Base-by-base conservation (phyloP, 2,329 filamentous ascomycete genomes). In the Talaromyces pinophilus region DNA sequence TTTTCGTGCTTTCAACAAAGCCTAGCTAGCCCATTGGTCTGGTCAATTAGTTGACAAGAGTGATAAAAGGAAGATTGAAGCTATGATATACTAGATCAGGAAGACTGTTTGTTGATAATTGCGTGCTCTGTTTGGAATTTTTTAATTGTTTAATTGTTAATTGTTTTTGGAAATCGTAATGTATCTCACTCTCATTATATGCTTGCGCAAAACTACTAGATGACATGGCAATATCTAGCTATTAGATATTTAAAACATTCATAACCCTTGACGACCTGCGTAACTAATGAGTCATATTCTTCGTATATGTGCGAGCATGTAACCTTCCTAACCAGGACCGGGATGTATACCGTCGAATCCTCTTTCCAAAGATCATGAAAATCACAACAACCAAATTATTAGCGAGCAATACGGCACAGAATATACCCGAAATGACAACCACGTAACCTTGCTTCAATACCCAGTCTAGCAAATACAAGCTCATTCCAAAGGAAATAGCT, bases 401-500 rank as follows among this genome's bases (percentile, higher is more conserved):
- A 5, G 74, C 78, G 38, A 84, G 73, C 61, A 85, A 69, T n/a
- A 86, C 76, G 8, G 75, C 79, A 22, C 80, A 76, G 68, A 86
- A 86, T 2, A 81, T 82, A 0, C 83, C 84, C 3, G 80, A 77
- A 61, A 86, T 85, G n/a, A 85, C 81, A 1, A 80, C 80, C 1
- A 79, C 79, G 68, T 85, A 86, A 3, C 84, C 83, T n/a, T 76
- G 77, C 60, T 79, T 68, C 64, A 79, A 66, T 28, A 86, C 80
- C 84, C 84, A 86, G 66, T 84, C 79, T 17, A 86, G 73, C 62
- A 86, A 74, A 65, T 84, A 78, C 62, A 82, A 75, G 3, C 82
- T 82, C 73, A 86, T 81, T 1, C 83, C 84, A 67, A 86, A 86
- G 65, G 81, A 83, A 62, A 86, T 84, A 2, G 83, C 82, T 74